phyloP scores from a whole-genome alignment of 805 yeast genomes.

The Kodamaea kakaduensis region DNA sequence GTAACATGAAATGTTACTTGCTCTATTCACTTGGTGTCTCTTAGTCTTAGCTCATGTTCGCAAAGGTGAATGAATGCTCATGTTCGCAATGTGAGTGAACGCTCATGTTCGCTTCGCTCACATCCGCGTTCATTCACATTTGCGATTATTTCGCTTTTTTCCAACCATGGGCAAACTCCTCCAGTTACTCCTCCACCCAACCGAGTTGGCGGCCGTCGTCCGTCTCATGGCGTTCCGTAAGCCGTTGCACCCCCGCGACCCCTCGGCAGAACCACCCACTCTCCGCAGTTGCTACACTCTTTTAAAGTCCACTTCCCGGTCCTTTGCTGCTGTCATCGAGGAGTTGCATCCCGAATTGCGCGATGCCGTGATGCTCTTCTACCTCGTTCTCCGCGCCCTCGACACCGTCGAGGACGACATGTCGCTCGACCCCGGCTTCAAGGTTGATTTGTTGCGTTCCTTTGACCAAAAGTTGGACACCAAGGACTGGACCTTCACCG shows the following conservation, averaged over 20 bases:
- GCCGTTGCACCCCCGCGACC: slow-evolving; percentile 48
- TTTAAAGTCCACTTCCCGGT: slow-evolving; percentile 71
- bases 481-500: slow-evolving; percentile 78
- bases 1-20: too few relatives aligned
- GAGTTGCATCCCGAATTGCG: slow-evolving; percentile 89
- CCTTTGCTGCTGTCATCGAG: slow-evolving; percentile 90
- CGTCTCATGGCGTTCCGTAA: slow-evolving; percentile 55
- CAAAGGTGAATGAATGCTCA: too few relatives aligned
- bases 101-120: too few relatives aligned
- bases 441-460: slow-evolving; percentile 66
- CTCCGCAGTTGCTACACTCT: slow-evolving; percentile 64
- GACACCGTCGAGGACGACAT: slow-evolving; percentile 97
- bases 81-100: too few relatives aligned
- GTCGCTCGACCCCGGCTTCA: slow-evolving; percentile 68
- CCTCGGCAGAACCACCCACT: slow-evolving; percentile 19
- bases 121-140: too few relatives aligned
- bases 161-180: slow-evolving; percentile 53
- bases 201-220: slow-evolving; percentile 64
- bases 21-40: too few relatives aligned
- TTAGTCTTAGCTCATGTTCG: too few relatives aligned
- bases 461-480: slow-evolving; percentile 63
- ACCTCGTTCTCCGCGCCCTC: slow-evolving; percentile 80
- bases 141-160: neutral
- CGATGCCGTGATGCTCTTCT: slow-evolving; percentile 77
- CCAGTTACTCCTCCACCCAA: slow-evolving; percentile 64